phyloP scores from a whole-genome alignment of 345 rosid species.

The Lagerstroemia speciosa region DNA sequence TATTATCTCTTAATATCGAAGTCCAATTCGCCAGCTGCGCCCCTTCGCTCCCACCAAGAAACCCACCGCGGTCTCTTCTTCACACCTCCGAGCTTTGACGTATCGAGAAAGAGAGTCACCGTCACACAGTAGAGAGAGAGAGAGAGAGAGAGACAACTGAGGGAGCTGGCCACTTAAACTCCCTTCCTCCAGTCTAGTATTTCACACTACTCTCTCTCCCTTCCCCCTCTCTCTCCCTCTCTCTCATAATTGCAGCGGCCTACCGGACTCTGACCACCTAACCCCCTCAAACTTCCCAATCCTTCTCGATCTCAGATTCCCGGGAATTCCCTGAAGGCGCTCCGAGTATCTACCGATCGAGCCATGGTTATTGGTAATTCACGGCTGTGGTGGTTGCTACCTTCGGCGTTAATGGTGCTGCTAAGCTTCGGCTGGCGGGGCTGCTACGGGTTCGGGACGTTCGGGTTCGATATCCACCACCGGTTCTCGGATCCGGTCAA shows the following conservation, averaged over 20 bases:
- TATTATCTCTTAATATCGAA: too few relatives aligned
- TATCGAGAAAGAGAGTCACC: too few relatives aligned
- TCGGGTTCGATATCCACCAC: slow-evolving; percentile 73
- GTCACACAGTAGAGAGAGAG: neutral
- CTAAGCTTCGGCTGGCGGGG: neutral
- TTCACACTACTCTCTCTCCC: too few relatives aligned
- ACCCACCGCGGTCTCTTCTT: neutral
- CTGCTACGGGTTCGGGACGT: slow-evolving; percentile 24
- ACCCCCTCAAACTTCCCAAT: too few relatives aligned
- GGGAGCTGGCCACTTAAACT: neutral
- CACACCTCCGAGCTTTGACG: neutral
- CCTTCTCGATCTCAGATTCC: too few relatives aligned
- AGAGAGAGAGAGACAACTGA: neutral
- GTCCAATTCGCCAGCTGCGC: too few relatives aligned
- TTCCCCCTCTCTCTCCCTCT: too few relatives aligned
- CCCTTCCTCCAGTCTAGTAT: too few relatives aligned
- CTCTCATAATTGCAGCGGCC: too few relatives aligned
- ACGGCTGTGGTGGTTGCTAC: neutral
- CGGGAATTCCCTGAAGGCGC: neutral
- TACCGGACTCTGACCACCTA: too few relatives aligned
- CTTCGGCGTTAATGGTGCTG: neutral
- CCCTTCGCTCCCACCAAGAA: neutral
- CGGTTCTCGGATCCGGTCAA: slow-evolving; percentile 76
- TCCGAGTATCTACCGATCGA: neutral
- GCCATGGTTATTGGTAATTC: neutral